A percentile compares a stretch with the other conserved stretches of the same genome.
phyloP scores from a whole-genome alignment of 768 basidiomycete species.

The Naganishia vishniacii region DNA sequence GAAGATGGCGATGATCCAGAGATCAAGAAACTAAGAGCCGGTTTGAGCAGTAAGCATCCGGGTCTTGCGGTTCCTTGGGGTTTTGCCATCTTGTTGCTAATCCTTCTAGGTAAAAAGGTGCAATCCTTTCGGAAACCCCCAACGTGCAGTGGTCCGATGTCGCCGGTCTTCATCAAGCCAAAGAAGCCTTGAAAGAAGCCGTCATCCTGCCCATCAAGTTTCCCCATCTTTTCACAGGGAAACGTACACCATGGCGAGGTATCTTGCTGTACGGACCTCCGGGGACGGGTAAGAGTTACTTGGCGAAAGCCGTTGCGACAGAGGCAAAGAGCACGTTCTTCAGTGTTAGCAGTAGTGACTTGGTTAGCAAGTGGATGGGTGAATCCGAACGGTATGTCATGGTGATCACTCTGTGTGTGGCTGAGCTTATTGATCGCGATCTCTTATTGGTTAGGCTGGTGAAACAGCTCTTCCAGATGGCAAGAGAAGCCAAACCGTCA shows the following conservation, averaged over 20 bases:
- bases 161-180: slow-evolving; percentile 89
- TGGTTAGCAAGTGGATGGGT: slow-evolving; percentile 99
- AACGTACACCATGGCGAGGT: slow-evolving; percentile 94
- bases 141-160: slow-evolving; percentile 99
- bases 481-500: slow-evolving; percentile 88
- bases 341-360: slow-evolving; percentile 85
- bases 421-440: not conserved
- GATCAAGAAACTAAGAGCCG: slow-evolving; percentile 90
- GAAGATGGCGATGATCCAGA: slow-evolving; percentile 84
- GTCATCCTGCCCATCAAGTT: slow-evolving; percentile 99
- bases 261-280: slow-evolving; percentile 96
- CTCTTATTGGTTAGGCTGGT: slow-evolving; percentile 61
- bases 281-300: slow-evolving; percentile 91
- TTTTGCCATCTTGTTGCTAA: not conserved
- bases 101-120: slow-evolving; percentile 50
- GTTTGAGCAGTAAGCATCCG: slow-evolving; percentile 60
- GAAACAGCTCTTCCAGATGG: slow-evolving; percentile 92
- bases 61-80: too few species aligned
- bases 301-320: slow-evolving; percentile 97
- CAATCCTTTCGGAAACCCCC: slow-evolving; percentile 87
- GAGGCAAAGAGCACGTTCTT: slow-evolving; percentile 99
- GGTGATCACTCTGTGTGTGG: not conserved
- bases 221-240: slow-evolving; percentile 95
- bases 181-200: slow-evolving; percentile 92
- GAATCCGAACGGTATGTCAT: slow-evolving; percentile 81